These are phyloP conservation scores for Cryptococcus sp. DNA, from an alignment of 1,284 basidiomycete species.

Conservation along the genomic window DNA sequence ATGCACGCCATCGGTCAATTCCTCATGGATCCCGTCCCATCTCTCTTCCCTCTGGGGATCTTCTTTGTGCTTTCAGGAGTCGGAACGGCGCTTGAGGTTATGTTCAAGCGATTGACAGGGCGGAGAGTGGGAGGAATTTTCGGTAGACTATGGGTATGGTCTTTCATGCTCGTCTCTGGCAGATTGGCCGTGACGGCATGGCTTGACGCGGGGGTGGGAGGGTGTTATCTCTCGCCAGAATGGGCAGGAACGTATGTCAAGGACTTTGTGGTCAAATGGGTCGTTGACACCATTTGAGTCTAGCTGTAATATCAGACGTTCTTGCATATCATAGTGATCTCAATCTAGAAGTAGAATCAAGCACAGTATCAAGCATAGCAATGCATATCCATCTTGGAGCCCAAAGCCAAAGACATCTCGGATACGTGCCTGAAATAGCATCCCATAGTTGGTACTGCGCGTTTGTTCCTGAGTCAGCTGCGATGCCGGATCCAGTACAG, in stretches of 20 bases:
- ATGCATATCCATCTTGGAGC: too few species aligned
- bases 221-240: constrained; percentile 17
- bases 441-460: too few species aligned
- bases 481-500: too few species aligned
- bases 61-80: constrained; percentile 45
- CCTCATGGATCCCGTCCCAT: constrained; percentile 40
- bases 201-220: constrained; percentile 44
- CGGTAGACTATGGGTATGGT: constrained; percentile 47
- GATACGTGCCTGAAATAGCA: too few species aligned
- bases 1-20: constrained; percentile 48
- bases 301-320: too few species aligned
- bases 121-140: constrained; percentile 36
- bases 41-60: constrained; percentile 26
- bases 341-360: too few species aligned
- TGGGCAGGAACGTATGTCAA: constrained; percentile 5
- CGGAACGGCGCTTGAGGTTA: constrained; percentile 39
- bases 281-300: constrained; percentile 1
- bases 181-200: constrained; percentile 34
- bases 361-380: too few species aligned
- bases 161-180: constrained; percentile 28
- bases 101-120: constrained; percentile 40
- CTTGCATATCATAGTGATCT: too few species aligned
- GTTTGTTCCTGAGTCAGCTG: too few species aligned
- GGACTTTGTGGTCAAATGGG: neutral
- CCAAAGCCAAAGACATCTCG: too few species aligned